These are phyloP conservation scores for Termitomyces sp. DNA, from an alignment of 768 basidiomycete genomes.

Conservation along the genomic window DNA sequence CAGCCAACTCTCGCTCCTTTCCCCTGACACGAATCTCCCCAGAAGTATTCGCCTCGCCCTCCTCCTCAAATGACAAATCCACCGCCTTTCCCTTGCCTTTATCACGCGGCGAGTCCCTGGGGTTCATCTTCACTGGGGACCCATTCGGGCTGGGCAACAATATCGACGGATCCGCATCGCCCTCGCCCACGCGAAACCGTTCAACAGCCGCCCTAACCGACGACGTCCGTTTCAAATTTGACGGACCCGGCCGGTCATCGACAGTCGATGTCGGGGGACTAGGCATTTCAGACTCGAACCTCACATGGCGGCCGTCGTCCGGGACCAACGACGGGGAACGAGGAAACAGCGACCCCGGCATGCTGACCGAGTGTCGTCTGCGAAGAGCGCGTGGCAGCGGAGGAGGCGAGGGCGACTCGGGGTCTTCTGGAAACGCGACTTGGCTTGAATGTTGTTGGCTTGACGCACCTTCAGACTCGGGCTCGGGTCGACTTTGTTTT, in stretches of 20 bases:
- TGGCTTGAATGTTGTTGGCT: neutral
- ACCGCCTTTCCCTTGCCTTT: slow-evolving; percentile 49
- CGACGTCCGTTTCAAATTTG: slow-evolving; percentile 31
- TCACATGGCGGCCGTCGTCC: slow-evolving; percentile 36
- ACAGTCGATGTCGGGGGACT: slow-evolving; percentile 11
- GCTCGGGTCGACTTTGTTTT: neutral
- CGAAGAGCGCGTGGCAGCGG: slow-evolving; percentile 33
- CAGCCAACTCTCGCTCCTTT: slow-evolving; percentile 61
- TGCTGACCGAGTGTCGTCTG: slow-evolving; percentile 50
- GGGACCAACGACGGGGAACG: slow-evolving; percentile 69
- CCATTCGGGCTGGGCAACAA: slow-evolving; percentile 44
- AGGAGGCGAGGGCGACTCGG: slow-evolving; percentile 29
- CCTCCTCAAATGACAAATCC: slow-evolving; percentile 21
- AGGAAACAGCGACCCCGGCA: slow-evolving; percentile 80
- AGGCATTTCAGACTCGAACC: slow-evolving; percentile 29
- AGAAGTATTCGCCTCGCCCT: slow-evolving; percentile 34
- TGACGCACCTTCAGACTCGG: slow-evolving; percentile 11
- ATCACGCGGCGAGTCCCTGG: slow-evolving; percentile 17
- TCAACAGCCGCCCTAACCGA: slow-evolving; percentile 51
- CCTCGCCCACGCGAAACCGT: slow-evolving; percentile 42
- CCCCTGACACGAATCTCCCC: slow-evolving; percentile 50
- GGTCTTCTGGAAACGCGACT: slow-evolving; percentile 19
- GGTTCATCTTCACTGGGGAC: slow-evolving; percentile 29
- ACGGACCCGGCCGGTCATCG: slow-evolving; percentile 17
- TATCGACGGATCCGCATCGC: slow-evolving; percentile 53